Evolutionary conservation across 139 green algal genomes (phyloP).

Genomic region (Coccomyxa sp.): DNA sequence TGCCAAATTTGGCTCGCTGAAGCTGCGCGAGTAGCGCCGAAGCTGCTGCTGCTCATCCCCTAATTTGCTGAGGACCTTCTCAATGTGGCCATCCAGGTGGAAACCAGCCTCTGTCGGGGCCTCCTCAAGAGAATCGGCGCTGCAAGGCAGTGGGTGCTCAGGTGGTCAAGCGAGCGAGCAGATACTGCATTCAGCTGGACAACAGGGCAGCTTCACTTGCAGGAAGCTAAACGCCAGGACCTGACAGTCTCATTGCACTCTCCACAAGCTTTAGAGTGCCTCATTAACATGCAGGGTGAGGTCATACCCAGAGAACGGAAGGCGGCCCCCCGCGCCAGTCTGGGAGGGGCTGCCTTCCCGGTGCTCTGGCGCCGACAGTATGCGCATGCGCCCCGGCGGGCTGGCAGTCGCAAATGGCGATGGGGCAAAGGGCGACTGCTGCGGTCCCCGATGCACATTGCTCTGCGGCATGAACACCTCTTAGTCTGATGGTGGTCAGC

Average conservation of each 20-base stretch:
- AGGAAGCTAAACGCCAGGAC: no score
- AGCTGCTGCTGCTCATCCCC: not conserved
- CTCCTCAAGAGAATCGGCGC: not conserved
- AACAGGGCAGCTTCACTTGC: no score
- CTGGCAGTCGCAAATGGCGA: not conserved
- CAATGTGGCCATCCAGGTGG: conserved; percentile 1
- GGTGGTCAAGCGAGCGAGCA: no score
- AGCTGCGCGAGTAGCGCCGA: conserved; percentile 8
- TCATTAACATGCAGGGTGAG: no score
- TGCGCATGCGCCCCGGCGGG: not conserved
- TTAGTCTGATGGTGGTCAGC: no score
- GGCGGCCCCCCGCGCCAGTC: not conserved
- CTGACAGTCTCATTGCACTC: no score
- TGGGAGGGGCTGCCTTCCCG: not conserved
- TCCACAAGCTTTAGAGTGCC: no score
- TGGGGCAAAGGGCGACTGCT: not conserved
- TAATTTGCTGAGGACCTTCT: not conserved
- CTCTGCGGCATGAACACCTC: no score
- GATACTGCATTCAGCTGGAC: no score
- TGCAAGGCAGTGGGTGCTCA: no score
- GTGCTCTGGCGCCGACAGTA: not conserved
- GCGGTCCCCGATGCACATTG: no score
- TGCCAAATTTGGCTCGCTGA: conserved; percentile 11
- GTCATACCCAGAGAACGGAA: no score
- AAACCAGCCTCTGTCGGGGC: not conserved